Evolutionary conservation across 345 rosid species (phyloP).

Genomic region (Turnera subulata): DNA sequence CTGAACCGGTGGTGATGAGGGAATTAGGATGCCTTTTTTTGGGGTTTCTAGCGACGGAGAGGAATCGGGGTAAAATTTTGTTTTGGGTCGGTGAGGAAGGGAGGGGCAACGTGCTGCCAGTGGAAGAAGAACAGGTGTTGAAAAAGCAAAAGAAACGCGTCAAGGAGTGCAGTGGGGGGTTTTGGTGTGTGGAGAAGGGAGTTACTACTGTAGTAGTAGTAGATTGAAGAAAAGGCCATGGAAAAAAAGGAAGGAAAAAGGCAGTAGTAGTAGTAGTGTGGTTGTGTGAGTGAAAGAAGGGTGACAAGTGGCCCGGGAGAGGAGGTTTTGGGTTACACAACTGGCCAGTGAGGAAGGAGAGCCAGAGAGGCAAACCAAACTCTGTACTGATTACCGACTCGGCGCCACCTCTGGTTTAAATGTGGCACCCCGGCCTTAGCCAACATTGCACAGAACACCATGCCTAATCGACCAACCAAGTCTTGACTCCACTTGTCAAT

Average conservation of each 20-base stretch:
- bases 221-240: slow-evolving; percentile 9
- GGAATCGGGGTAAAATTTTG: slow-evolving; percentile 15
- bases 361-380: slow-evolving; percentile 16
- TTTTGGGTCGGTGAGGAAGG: slow-evolving; percentile 13
- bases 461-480: not conserved
- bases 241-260: not conserved
- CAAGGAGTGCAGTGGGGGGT: slow-evolving; percentile 16
- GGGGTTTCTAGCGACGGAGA: slow-evolving; percentile 8
- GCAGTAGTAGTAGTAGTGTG: slow-evolving; percentile 1
- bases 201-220: no score
- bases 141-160: slow-evolving; percentile 34
- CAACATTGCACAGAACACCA: slow-evolving; percentile 17
- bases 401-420: slow-evolving; percentile 40
- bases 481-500: not conserved
- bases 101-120: slow-evolving; percentile 20
- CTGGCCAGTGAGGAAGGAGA: slow-evolving; percentile 29
- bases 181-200: slow-evolving; percentile 9
- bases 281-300: slow-evolving; percentile 13
- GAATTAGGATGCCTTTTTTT: no score
- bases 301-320: slow-evolving; percentile 33
- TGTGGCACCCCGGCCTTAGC: slow-evolving; percentile 15
- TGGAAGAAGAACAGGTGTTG: slow-evolving; percentile 27
- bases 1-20: not conserved
- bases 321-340: slow-evolving; percentile 34
- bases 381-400: slow-evolving; percentile 19